phyloP scores from a whole-genome alignment of 331 rosid species.

The Pyracantha coccinea region DNA sequence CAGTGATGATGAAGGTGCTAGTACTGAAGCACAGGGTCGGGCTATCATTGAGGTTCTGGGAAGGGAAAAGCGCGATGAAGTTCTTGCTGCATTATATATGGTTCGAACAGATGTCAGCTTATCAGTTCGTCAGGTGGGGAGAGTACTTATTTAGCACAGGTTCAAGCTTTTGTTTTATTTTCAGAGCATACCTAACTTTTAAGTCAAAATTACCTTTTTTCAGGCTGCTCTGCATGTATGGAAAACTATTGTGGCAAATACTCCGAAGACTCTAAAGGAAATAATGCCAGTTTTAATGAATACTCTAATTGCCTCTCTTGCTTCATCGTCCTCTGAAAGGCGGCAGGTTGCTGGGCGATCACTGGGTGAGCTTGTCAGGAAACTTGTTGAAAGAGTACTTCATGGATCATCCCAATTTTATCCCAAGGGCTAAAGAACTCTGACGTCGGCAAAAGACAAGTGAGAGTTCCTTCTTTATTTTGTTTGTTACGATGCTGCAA shows the following conservation, averaged over 20 bases:
- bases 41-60: slow-evolving; percentile 96
- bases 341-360: slow-evolving; percentile 99
- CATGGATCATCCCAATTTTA: slow-evolving; percentile 89
- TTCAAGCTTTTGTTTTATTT: background rate
- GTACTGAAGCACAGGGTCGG: slow-evolving; percentile 98
- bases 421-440: slow-evolving; percentile 74
- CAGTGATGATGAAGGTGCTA: slow-evolving; percentile 99
- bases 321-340: slow-evolving; percentile 89
- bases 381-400: slow-evolving; percentile 97
- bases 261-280: slow-evolving; percentile 93
- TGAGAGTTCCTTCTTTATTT: slow-evolving; percentile 20
- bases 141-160: background rate
- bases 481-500: background rate
- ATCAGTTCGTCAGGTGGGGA: slow-evolving; percentile 95
- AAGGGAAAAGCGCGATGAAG: slow-evolving; percentile 82
- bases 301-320: slow-evolving; percentile 92
- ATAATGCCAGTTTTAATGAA: slow-evolving; percentile 97
- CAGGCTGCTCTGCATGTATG: slow-evolving; percentile 99
- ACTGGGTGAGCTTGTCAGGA: slow-evolving; percentile 96
- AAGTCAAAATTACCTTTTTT: background rate
- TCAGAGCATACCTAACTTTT: background rate
- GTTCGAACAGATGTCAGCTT: slow-evolving; percentile 94
- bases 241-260: slow-evolving; percentile 97
- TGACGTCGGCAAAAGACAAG: slow-evolving; percentile 81
- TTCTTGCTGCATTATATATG: slow-evolving; percentile 93